Conservation (phyloP, 108 stramenopile species). For the Cyclostephanos invisitatus region DNA sequence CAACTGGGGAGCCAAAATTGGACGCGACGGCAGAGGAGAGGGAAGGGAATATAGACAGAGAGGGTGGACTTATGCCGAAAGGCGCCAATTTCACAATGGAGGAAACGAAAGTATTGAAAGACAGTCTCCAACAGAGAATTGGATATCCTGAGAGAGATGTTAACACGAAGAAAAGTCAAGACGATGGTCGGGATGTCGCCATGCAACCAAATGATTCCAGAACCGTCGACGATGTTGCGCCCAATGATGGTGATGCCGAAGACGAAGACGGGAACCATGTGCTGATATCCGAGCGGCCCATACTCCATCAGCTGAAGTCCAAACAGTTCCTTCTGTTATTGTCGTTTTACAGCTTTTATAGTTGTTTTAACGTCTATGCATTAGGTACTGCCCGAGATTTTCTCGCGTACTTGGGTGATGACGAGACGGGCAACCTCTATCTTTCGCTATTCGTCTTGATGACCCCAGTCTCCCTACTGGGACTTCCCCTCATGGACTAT, state of each 20-base stretch:
- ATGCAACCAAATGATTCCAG: background rate
- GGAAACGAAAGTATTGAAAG: background rate
- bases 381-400: constrained; percentile 46
- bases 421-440: constrained; percentile 34
- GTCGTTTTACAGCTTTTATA: background rate
- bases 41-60: background rate
- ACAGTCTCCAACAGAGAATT: background rate
- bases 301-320: constrained; percentile 30
- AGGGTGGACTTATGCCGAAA: background rate
- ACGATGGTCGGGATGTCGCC: background rate
- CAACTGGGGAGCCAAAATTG: background rate
- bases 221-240: background rate
- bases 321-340: constrained; percentile 24
- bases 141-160: background rate
- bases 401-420: constrained; percentile 51
- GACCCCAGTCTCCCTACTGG: constrained; percentile 42
- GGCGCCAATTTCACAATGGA: background rate
- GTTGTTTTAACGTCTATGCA: constrained; percentile 15
- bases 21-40: background rate
- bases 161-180: background rate
- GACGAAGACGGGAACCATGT: constrained; percentile 17
- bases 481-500: constrained; percentile 41
- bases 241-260: background rate
- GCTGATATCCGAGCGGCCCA: constrained; percentile 23
- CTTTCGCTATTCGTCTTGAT: constrained; percentile 46